A percentile compares a stretch with the other conserved stretches of the same genome.
phyloP scores from a whole-genome alignment of 192 early-diverging fungal species.

The Mortierella hygrophila region DNA sequence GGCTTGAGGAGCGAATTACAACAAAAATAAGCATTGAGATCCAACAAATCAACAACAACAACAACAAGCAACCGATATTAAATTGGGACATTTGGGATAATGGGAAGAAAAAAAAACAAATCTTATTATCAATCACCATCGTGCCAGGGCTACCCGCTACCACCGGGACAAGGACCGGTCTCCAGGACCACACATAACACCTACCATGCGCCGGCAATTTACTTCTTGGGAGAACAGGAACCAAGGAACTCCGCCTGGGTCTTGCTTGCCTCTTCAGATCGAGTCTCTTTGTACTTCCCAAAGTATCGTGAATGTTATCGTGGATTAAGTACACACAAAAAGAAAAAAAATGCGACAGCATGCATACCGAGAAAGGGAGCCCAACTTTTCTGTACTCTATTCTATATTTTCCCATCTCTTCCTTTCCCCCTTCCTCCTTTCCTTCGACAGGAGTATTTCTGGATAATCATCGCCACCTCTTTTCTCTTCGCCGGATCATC shows the following conservation, averaged over 20 bases:
- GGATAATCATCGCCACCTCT: neutral
- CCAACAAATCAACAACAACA: neutral
- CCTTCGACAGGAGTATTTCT: neutral
- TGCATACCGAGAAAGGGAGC: neutral
- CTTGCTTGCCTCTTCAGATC: neutral
- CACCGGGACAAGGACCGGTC: neutral
- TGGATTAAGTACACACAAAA: neutral
- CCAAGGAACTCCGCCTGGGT: neutral
- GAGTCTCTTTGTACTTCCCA: neutral
- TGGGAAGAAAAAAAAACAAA: neutral
- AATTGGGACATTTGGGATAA: neutral
- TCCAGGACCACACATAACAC: neutral
- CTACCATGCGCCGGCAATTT: neutral
- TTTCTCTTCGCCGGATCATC: neutral
- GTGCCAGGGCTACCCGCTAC: neutral
- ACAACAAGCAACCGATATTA: neutral
- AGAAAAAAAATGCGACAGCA: neutral
- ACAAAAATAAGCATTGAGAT: neutral
- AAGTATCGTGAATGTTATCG: neutral
- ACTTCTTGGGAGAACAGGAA: neutral
- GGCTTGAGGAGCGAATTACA: neutral
- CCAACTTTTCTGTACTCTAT: neutral
- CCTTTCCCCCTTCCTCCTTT: neutral
- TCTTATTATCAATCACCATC: slow-evolving; percentile 11
- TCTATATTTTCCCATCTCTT: neutral